Evolutionary conservation across 805 yeast species (phyloP).

Genomic region (Novakomyces olei): DNA sequence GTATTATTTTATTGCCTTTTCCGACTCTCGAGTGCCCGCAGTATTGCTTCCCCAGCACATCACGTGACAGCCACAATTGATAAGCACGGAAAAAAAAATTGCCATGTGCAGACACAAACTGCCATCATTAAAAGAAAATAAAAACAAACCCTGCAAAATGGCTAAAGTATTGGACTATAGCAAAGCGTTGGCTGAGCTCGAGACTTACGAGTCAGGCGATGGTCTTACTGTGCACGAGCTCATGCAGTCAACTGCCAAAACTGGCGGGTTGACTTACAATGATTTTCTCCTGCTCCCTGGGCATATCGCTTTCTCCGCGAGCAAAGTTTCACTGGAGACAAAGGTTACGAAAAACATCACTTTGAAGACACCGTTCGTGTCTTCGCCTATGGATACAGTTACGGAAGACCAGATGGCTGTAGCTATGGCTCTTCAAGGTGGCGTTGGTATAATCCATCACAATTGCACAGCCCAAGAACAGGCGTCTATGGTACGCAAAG

Average conservation of each 20-base stretch:
- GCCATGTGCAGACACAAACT: too few species aligned
- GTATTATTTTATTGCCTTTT: too few species aligned
- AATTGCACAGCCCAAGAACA: slow-evolving; percentile 93
- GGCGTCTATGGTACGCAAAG: slow-evolving; percentile 94
- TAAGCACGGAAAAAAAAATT: too few species aligned
- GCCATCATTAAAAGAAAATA: too few species aligned
- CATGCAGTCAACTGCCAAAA: slow-evolving; percentile 70
- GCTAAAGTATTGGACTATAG: not conserved
- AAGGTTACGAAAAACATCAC: slow-evolving; percentile 79
- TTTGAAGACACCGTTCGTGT: slow-evolving; percentile 81
- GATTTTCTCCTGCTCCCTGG: slow-evolving; percentile 93
- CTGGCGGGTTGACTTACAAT: slow-evolving; percentile 96
- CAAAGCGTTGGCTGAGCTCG: slow-evolving; percentile 41
- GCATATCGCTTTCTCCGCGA: slow-evolving; percentile 46
- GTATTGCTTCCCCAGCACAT: too few species aligned
- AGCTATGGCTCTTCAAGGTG: slow-evolving; percentile 94
- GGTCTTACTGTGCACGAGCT: slow-evolving; percentile 66
- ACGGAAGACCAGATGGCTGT: slow-evolving; percentile 96
- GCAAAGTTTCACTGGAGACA: slow-evolving; percentile 55
- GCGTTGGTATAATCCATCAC: slow-evolving; percentile 96
- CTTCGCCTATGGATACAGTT: slow-evolving; percentile 99
- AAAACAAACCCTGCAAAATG: too few species aligned
- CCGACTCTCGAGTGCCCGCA: too few species aligned
- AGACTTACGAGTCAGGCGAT: slow-evolving; percentile 47
- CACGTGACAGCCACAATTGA: too few species aligned